Evolutionary conservation across 148 eudicot species (phyloP).

Genomic region (Chenopodium quinoa): DNA sequence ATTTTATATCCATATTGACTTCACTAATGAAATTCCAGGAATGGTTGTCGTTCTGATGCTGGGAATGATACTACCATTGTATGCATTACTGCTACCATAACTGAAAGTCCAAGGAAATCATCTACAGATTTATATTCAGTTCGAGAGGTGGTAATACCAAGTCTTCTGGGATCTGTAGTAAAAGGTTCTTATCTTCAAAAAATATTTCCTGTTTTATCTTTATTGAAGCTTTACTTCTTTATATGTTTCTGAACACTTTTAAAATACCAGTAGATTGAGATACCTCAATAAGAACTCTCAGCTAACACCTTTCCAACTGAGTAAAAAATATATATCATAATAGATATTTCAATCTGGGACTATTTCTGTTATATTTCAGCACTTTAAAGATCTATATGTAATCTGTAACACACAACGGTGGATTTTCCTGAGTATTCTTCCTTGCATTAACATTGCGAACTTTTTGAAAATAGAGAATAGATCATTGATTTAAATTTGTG

Average conservation of each 20-base stretch:
- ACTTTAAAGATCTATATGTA: neutral
- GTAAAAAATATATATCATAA: too few relatives aligned
- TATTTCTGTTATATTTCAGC: neutral
- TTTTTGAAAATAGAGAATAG: neutral
- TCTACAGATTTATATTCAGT: conserved; percentile 38
- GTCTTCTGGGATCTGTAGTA: conserved; percentile 56
- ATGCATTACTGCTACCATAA: conserved; percentile 55
- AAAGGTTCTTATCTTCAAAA: conserved; percentile 47
- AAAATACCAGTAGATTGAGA: neutral
- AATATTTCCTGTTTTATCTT: neutral
- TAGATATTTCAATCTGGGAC: neutral
- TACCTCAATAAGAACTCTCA: neutral
- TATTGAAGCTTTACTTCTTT: neutral
- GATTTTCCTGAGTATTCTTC: neutral
- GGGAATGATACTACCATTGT: conserved; percentile 27
- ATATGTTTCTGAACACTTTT: neutral
- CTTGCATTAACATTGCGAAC: neutral
- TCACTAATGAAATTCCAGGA: conserved; percentile 40
- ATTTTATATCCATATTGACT: conserved; percentile 15
- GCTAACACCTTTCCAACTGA: too few relatives aligned
- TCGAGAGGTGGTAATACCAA: conserved; percentile 59
- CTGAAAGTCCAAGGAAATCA: conserved; percentile 38
- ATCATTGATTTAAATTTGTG: neutral
- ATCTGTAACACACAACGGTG: neutral
- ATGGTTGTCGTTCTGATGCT: conserved; percentile 37